Conservation (phyloP, 305 asterid species). For the Petunia hybrid region DNA sequence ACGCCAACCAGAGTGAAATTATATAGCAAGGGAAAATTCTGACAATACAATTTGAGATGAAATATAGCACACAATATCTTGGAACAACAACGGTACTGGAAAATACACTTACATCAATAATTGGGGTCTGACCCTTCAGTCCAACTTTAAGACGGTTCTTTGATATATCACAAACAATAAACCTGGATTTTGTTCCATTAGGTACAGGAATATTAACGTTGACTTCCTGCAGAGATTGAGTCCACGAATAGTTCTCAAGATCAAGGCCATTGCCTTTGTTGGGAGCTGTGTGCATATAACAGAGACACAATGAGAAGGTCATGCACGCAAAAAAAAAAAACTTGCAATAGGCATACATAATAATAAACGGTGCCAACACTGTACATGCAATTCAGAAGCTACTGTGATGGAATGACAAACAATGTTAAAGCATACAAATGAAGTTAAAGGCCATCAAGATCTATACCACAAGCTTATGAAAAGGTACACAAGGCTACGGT, state of each 20-base stretch:
- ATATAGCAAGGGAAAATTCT: not conserved
- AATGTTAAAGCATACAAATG: not conserved
- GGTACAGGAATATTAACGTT: conserved; percentile 51
- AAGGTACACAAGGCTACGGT: not conserved
- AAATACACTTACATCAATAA: conserved; percentile 47
- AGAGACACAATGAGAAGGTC: not conserved
- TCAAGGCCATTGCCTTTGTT: conserved; percentile 55
- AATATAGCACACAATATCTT: not conserved
- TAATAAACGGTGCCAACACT: not conserved
- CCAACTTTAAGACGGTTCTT: conserved; percentile 55
- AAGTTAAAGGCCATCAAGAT: not conserved
- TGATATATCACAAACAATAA: conserved; percentile 49
- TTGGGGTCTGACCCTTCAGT: conserved; percentile 56
- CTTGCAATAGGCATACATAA: not conserved
- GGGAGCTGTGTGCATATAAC: conserved; percentile 42
- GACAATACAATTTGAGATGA: not conserved
- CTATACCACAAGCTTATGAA: not conserved
- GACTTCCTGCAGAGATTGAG: conserved; percentile 59
- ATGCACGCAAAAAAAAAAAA: not conserved
- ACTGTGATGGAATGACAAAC: not conserved
- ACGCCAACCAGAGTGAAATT: conserved; percentile 1
- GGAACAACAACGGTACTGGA: not conserved
- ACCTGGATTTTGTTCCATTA: conserved; percentile 56
- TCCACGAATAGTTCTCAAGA: conserved; percentile 54
- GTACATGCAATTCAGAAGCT: conserved; percentile 8